phyloP scores from a whole-genome alignment of 306 rosid species.

The Pterocarpus santalinus region DNA sequence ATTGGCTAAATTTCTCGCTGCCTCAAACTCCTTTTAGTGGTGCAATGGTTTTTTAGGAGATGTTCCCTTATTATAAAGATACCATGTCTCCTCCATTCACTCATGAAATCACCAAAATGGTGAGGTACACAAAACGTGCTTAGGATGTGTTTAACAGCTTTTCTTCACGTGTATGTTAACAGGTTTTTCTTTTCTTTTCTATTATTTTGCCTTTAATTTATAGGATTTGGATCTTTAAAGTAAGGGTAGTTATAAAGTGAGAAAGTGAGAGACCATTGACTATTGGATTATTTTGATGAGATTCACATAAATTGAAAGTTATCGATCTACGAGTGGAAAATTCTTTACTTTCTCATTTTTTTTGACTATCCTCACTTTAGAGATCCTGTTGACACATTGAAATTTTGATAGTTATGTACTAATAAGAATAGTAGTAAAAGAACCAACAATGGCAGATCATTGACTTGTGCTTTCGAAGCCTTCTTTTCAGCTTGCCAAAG shows the following conservation, averaged over 20 bases:
- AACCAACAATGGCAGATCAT: neutral
- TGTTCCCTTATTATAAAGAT: neutral
- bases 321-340: too few relatives aligned
- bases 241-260: too few relatives aligned
- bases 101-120: constrained; percentile 9
- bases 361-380: too few relatives aligned
- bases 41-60: neutral
- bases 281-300: too few relatives aligned
- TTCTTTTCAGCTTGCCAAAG: neutral
- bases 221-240: too few relatives aligned
- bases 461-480: neutral
- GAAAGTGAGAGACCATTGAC: too few relatives aligned
- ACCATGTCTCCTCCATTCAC: constrained; percentile 5
- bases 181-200: neutral
- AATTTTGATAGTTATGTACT: neutral
- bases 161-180: neutral
- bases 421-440: constrained; percentile 3
- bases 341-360: too few relatives aligned
- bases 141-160: neutral
- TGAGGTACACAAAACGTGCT: neutral
- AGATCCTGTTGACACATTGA: neutral
- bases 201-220: neutral
- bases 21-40: neutral
- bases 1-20: neutral
- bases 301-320: too few relatives aligned